Base-by-base conservation (phyloP, 805 yeast genomes). In the Jamesozyma rosinii region DNA sequence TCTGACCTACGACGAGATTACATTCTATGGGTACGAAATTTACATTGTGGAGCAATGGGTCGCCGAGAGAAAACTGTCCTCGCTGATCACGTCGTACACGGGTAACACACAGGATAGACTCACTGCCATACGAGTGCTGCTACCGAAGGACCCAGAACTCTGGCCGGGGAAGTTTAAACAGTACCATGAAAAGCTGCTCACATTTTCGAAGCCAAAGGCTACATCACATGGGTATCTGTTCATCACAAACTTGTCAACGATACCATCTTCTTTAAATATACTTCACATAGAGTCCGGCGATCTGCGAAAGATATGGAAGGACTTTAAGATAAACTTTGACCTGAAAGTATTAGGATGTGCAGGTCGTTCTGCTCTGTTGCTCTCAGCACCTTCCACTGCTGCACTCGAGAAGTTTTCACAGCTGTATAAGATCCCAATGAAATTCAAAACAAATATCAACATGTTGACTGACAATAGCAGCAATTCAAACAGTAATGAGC, bases 31-130 rank as follows among this genome's bases (percentile, higher is more conserved):
- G 2, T 88, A 83, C 57, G 97, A 92, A 62, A 74, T 84, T 13
- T 92, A 92, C 58, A 68, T 92, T 30, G 95, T 90, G 11, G 97
- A 92, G 60, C 97, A 90, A 60, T 92, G 98, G 98, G 81, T 84
- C 2, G 70, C 82, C 24, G 81, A 79, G 46, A 69, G 98, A 35
- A 70, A 74, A 37, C 65, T 77, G n/a, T 79, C 85, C 24, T 72
- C 83, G 1, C 71, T 83, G 4, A 80, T 90, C n/a, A 77, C 92
- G 1, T 77, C 90, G 0, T 92, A 74, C 59, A 92, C 98, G 0
- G 98, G 98, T 3, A 84, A 87, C 56, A 57, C 75, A 5, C 69
- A 69, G 15, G 84, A 87, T 51, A 64, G 65, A 19, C 73, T 88
- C 0, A 63, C 68, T 18, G 95, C 81, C 1, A 75, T 75, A 30